Evolutionary conservation across 257 asterid species (phyloP).

Genomic region (Cordia subcordata): DNA sequence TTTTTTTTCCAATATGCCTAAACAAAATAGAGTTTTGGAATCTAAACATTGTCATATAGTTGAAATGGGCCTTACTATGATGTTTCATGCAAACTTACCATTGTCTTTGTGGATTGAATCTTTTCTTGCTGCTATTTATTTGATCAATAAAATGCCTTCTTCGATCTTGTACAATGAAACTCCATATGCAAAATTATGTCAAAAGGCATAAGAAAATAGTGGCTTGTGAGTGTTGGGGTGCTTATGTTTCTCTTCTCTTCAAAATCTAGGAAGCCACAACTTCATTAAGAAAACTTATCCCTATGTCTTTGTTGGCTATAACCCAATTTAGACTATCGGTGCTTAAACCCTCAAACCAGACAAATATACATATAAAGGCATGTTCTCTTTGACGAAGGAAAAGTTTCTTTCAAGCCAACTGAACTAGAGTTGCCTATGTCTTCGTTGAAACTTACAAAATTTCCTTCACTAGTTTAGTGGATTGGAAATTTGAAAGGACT

Average conservation of each 20-base stretch:
- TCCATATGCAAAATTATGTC: not conserved
- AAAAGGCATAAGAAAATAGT: not conserved
- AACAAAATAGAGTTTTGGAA: constrained; percentile 5
- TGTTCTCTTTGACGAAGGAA: not conserved
- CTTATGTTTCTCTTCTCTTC: constrained; percentile 1
- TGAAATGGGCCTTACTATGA: constrained; percentile 1
- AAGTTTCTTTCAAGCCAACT: not conserved
- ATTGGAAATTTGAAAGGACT: too few relatives aligned
- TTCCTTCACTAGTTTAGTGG: not conserved
- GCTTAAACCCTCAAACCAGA: not conserved
- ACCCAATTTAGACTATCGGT: not conserved
- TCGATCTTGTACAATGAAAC: not conserved
- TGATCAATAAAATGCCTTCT: not conserved
- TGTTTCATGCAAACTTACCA: constrained; percentile 5
- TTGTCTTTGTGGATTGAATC: not conserved
- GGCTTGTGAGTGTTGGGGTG: constrained; percentile 9
- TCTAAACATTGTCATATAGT: not conserved
- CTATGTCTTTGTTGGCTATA: constrained; percentile 9
- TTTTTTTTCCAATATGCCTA: not conserved
- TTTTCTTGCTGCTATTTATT: constrained; percentile 1
- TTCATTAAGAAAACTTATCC: constrained; percentile 1
- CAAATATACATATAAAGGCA: not conserved
- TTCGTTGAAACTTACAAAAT: not conserved
- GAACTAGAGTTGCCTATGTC: not conserved
- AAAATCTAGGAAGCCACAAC: not conserved